phyloP scores from a whole-genome alignment of 202 grass and related monocot species.

The Saccharum hybrid region DNA sequence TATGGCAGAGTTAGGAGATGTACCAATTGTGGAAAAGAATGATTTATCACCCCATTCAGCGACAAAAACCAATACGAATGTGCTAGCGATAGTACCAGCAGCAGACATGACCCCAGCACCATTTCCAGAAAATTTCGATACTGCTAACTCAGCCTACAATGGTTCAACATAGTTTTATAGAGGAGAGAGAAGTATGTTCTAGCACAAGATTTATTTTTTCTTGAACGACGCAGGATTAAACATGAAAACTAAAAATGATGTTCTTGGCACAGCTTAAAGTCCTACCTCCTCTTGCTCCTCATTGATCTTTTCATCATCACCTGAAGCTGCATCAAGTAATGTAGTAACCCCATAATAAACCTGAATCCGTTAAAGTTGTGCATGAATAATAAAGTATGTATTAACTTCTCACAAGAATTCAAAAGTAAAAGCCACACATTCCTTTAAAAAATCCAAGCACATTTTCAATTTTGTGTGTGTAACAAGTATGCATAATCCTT shows the following conservation, averaged over 20 bases:
- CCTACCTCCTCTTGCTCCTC: conserved; percentile 94
- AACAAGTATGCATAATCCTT: conserved; percentile 38
- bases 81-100: conserved; percentile 81
- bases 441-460: background rate
- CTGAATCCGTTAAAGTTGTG: conserved; percentile 51
- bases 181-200: conserved; percentile 26
- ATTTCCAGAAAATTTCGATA: conserved; percentile 97
- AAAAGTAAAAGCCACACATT: conserved; percentile 29
- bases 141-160: conserved; percentile 87
- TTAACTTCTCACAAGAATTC: conserved; percentile 3
- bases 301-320: conserved; percentile 79
- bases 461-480: conserved; percentile 11
- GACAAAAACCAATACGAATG: conserved; percentile 96
- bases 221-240: background rate
- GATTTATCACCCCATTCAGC: conserved; percentile 99
- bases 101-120: conserved; percentile 85
- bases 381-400: conserved; percentile 20
- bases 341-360: conserved; percentile 97
- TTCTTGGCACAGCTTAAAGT: background rate
- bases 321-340: conserved; percentile 91
- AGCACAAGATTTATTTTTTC: background rate
- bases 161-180: conserved; percentile 43
- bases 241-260: conserved; percentile 21
- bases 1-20: conserved; percentile 3
- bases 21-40: conserved; percentile 98